Evolutionary conservation across 2,329 filamentous ascomycete genomes (phyloP).

Genomic region (Shiraia bambusicola): DNA sequence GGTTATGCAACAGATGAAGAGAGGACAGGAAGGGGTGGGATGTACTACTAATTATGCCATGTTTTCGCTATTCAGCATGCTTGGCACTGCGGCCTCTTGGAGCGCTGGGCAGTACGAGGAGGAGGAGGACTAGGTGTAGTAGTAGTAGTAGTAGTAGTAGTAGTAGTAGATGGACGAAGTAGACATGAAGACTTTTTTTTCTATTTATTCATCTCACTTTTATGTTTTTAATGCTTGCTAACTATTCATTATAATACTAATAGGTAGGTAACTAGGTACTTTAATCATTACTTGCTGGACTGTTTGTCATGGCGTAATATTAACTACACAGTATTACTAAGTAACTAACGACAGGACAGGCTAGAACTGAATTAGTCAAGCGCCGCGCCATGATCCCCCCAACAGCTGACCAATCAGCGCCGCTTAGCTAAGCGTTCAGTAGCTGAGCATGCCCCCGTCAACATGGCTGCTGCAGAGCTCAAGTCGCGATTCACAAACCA

Average conservation of each 20-base stretch:
- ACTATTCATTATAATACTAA: too few relatives aligned
- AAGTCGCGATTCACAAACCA: slow-evolving; percentile 31
- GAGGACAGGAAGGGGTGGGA: slow-evolving; percentile 18
- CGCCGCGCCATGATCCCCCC: slow-evolving; percentile 7
- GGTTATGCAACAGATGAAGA: slow-evolving; percentile 24
- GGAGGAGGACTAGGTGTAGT: slow-evolving; percentile 28
- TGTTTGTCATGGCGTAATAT: too few relatives aligned
- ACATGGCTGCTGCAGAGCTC: slow-evolving; percentile 22
- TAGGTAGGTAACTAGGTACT: too few relatives aligned
- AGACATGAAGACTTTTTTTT: slow-evolving; percentile 31
- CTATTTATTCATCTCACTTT: not conserved
- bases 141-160: too few relatives aligned
- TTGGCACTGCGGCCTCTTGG: slow-evolving; percentile 9
- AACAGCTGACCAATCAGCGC: slow-evolving; percentile 12
- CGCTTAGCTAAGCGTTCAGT: slow-evolving; percentile 1
- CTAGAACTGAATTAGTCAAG: slow-evolving; percentile 5
- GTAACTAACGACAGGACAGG: too few relatives aligned
- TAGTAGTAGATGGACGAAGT: too few relatives aligned
- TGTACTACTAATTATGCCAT: slow-evolving; percentile 36
- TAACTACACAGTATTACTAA: too few relatives aligned
- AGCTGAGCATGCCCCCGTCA: slow-evolving; percentile 11
- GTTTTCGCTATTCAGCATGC: slow-evolving; percentile 18
- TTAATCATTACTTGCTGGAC: too few relatives aligned
- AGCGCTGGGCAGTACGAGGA: slow-evolving; percentile 7
- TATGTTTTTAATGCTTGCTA: not conserved